A percentile compares a stretch with the other conserved stretches of the same genome.
Evolutionary conservation across 1,284 basidiomycete genomes (phyloP).

Genomic region (Rhodotorula mucilaginosa): DNA sequence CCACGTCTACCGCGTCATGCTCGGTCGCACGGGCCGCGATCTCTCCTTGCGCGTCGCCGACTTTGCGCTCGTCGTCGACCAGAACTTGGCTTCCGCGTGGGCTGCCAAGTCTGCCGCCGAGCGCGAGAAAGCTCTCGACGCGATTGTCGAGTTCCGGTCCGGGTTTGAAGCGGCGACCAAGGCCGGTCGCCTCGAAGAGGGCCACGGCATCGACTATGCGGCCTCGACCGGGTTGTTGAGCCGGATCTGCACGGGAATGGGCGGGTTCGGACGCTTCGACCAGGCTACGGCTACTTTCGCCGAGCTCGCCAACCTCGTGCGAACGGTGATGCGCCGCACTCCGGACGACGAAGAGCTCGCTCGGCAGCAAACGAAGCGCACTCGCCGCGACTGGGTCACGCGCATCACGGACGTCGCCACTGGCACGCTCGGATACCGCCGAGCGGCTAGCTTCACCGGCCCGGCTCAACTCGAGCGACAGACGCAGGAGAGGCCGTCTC

Average conservation of each 20-base stretch:
- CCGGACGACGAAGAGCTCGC: neutral
- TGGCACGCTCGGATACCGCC: constrained; percentile 15
- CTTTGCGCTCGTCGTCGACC: constrained; percentile 30
- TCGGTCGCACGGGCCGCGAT: constrained; percentile 6
- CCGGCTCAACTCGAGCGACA: neutral
- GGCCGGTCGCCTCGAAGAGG: constrained; percentile 8
- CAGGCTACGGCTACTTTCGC: constrained; percentile 13
- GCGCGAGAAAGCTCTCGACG: constrained; percentile 6
- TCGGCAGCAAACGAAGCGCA: neutral
- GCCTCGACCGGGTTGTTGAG: constrained; percentile 33
- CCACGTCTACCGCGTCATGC: constrained; percentile 28
- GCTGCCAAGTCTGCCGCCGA: neutral
- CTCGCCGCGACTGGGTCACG: constrained; percentile 14
- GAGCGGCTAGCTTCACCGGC: neutral
- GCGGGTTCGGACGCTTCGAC: constrained; percentile 13
- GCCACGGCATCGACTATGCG: constrained; percentile 7
- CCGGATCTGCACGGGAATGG: constrained; percentile 21
- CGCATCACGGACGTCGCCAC: constrained; percentile 3
- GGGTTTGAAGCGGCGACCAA: constrained; percentile 19
- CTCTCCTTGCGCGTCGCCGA: constrained; percentile 18
- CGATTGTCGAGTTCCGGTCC: constrained; percentile 24
- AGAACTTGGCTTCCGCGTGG: constrained; percentile 23
- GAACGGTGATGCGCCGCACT: constrained; percentile 7
- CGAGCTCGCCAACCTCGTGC: constrained; percentile 22
- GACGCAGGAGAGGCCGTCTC: constrained; percentile 7